A percentile compares a stretch with the other conserved stretches of the same genome.
phyloP scores from a whole-genome alignment of 768 basidiomycete genomes.

The Termitomyces sp. region DNA sequence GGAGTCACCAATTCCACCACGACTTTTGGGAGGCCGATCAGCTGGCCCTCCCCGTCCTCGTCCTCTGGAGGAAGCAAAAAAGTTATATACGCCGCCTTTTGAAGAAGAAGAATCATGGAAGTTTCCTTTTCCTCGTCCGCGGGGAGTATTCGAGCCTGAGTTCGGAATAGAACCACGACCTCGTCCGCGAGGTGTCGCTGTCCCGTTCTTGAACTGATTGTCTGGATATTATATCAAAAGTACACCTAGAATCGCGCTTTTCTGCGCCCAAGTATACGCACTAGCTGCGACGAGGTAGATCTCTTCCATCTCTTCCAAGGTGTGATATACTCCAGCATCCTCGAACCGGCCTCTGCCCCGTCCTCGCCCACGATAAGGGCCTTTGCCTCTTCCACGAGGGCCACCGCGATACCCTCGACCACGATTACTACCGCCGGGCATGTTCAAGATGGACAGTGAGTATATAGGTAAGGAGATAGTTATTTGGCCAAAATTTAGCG shows the following conservation, averaged over 20 bases:
- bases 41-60: constrained; percentile 8
- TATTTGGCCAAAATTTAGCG: background rate
- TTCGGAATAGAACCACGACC: constrained; percentile 13
- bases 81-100: constrained; percentile 4
- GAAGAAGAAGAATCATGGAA: background rate
- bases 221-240: constrained; percentile 15
- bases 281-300: constrained; percentile 22
- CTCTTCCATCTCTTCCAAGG: constrained; percentile 19
- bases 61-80: constrained; percentile 10
- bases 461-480: background rate
- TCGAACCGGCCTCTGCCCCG: constrained; percentile 24
- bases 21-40: constrained; percentile 15
- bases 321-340: constrained; percentile 23
- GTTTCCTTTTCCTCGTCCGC: constrained; percentile 22
- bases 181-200: constrained; percentile 20
- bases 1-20: constrained; percentile 20
- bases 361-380: constrained; percentile 25
- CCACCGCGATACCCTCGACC: constrained; percentile 19
- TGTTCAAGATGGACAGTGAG: background rate
- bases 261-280: constrained; percentile 21
- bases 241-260: constrained; percentile 7
- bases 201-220: constrained; percentile 17
- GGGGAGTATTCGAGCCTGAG: constrained; percentile 17
- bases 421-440: constrained; percentile 4
- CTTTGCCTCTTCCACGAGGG: constrained; percentile 15